phyloP scores from a whole-genome alignment of 2,329 filamentous ascomycete species.

The Septoria linicola region DNA sequence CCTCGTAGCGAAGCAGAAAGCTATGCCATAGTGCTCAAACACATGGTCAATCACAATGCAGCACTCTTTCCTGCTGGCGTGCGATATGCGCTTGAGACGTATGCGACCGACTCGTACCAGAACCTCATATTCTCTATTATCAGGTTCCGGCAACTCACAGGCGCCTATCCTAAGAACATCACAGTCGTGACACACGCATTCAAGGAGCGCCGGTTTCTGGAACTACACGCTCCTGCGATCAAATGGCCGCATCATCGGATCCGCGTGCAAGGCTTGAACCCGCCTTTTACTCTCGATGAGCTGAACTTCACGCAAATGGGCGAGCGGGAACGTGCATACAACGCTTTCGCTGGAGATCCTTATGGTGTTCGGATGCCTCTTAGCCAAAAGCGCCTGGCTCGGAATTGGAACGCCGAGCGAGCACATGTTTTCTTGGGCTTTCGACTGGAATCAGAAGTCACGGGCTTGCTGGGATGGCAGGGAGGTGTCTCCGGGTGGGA shows the following conservation, averaged over 20 bases:
- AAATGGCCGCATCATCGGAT: constrained; percentile 44
- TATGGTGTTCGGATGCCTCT: constrained; percentile 41
- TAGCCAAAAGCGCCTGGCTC: constrained; percentile 40
- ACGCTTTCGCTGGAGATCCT: constrained; percentile 42
- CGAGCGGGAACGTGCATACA: constrained; percentile 41
- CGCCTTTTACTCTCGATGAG: constrained; percentile 42
- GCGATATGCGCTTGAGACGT: constrained; percentile 24
- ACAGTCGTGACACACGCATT: constrained; percentile 51
- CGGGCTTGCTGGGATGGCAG: constrained; percentile 31
- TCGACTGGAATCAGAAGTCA: constrained; percentile 27
- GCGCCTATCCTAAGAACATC: constrained; percentile 43
- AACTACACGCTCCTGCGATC: constrained; percentile 43
- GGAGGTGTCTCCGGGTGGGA: constrained; percentile 33
- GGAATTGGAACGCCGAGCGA: constrained; percentile 41
- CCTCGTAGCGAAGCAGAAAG: constrained; percentile 33
- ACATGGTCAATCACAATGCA: constrained; percentile 24
- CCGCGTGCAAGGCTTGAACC: constrained; percentile 48
- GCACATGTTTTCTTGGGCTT: constrained; percentile 25
- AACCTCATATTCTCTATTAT: constrained; percentile 78
- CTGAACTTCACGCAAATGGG: constrained; percentile 39
- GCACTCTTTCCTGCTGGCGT: constrained; percentile 23
- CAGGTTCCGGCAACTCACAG: constrained; percentile 46
- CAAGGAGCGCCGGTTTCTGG: constrained; percentile 46
- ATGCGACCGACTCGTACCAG: constrained; percentile 78
- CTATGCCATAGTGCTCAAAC: constrained; percentile 25